Evolutionary conservation across 805 yeast genomes (phyloP).

Genomic region (Cyberlindnera americana): DNA sequence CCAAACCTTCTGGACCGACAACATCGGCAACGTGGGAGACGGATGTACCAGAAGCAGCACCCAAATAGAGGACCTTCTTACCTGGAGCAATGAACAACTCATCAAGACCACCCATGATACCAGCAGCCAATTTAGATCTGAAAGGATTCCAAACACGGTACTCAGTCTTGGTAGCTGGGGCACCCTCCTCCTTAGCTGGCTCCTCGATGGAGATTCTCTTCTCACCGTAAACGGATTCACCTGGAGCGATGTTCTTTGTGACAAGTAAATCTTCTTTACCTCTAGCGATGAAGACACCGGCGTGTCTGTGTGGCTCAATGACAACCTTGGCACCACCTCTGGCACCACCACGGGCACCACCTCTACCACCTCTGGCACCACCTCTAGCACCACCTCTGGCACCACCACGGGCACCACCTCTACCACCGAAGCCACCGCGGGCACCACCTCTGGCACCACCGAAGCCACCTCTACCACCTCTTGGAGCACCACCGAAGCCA

Average conservation of each 20-base stretch:
- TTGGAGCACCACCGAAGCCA: conserved; percentile 35
- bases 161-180: conserved; percentile 90
- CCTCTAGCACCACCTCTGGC: conserved; percentile 55
- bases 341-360: conserved; percentile 81
- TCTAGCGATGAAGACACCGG: conserved; percentile 98
- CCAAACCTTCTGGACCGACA: conserved; percentile 98
- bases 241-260: conserved; percentile 96
- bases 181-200: conserved; percentile 84
- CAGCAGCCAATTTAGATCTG: conserved; percentile 99
- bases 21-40: conserved; percentile 98
- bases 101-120: conserved; percentile 99
- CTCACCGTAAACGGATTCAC: conserved; percentile 98
- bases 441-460: conserved; percentile 51
- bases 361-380: conserved; percentile 54
- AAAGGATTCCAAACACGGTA: conserved; percentile 99
- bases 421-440: conserved; percentile 52
- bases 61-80: conserved; percentile 92
- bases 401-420: conserved; percentile 47
- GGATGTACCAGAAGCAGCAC: conserved; percentile 99
- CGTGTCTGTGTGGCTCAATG: conserved; percentile 98
- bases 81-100: conserved; percentile 98
- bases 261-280: conserved; percentile 98
- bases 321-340: conserved; percentile 93
- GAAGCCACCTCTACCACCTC: conserved; percentile 42
- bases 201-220: conserved; percentile 93